These are phyloP conservation scores for Vitis cinerea DNA, from an alignment of 164 flowering plant species.

Conservation along the genomic window DNA sequence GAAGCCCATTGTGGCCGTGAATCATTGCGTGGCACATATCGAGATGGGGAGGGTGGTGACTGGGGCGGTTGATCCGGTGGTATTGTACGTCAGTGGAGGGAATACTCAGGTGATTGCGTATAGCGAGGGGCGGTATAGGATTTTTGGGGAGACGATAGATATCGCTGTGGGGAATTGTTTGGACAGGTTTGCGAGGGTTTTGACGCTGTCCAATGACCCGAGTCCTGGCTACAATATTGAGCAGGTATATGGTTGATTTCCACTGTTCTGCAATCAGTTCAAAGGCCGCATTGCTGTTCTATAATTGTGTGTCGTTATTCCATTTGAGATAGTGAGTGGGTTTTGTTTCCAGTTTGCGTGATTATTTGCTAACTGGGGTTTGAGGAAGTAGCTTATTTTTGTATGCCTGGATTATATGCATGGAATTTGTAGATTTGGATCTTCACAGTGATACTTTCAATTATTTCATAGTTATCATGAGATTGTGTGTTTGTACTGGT, in stretches of 20 bases:
- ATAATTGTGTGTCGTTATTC: background rate
- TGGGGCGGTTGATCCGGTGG: constrained; percentile 93
- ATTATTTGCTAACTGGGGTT: too few relatives aligned
- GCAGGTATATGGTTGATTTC: constrained; percentile 48
- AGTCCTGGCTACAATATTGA: constrained; percentile 97
- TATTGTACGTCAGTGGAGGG: constrained; percentile 95
- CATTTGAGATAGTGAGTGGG: background rate
- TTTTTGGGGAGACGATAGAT: constrained; percentile 97
- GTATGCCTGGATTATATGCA: too few relatives aligned
- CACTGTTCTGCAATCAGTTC: too few relatives aligned
- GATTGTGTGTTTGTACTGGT: too few relatives aligned
- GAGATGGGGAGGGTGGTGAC: constrained; percentile 97
- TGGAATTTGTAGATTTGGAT: too few relatives aligned
- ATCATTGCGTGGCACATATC: constrained; percentile 97
- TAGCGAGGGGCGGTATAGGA: constrained; percentile 87
- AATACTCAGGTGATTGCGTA: constrained; percentile 96
- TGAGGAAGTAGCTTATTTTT: too few relatives aligned
- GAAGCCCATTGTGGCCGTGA: constrained; percentile 90
- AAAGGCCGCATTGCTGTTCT: background rate
- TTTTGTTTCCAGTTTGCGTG: too few relatives aligned
- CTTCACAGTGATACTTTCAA: too few relatives aligned
- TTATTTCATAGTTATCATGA: too few relatives aligned
- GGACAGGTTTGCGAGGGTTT: constrained; percentile 91
- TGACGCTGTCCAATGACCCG: constrained; percentile 87
- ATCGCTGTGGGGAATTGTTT: constrained; percentile 97